phyloP scores from a whole-genome alignment of 495 filamentous ascomycete species.

The Xylaria flabelliformis region DNA sequence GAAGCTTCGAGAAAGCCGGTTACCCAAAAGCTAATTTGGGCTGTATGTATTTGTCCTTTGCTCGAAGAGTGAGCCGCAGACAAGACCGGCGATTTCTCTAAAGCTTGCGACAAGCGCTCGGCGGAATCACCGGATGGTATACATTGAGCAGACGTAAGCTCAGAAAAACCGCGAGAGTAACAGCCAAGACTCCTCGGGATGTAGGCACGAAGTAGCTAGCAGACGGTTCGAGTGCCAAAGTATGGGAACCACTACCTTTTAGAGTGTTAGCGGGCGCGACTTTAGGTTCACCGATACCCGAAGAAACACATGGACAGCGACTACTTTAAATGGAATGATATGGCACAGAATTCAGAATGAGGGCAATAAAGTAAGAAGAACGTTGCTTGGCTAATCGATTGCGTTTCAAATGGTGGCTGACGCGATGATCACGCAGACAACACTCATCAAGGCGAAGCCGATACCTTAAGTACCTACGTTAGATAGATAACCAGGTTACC shows the following conservation, averaged over 20 bases:
- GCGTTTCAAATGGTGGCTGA: slow-evolving; percentile 29
- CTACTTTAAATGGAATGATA: slow-evolving; percentile 6
- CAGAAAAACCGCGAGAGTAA: not conserved
- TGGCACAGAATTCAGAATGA: slow-evolving; percentile 20
- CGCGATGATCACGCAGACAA: slow-evolving; percentile 28
- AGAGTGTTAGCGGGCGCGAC: slow-evolving; percentile 10
- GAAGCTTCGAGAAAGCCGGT: not conserved
- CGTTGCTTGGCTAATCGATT: slow-evolving; percentile 21
- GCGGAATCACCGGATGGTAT: slow-evolving; percentile 41
- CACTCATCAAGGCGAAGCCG: slow-evolving; percentile 2
- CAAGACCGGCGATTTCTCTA: slow-evolving; percentile 15
- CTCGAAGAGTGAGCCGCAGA: not conserved
- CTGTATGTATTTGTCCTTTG: slow-evolving; percentile 13
- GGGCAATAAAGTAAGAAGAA: slow-evolving; percentile 13
- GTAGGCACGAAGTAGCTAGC: slow-evolving; percentile 2
- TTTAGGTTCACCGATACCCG: not conserved
- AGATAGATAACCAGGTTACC: slow-evolving; percentile 6
- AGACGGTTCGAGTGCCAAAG: not conserved
- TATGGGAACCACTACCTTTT: not conserved
- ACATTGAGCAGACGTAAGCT: slow-evolving; percentile 33
- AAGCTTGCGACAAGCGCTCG: slow-evolving; percentile 20
- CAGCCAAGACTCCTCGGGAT: not conserved
- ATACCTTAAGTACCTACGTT: slow-evolving; percentile 17
- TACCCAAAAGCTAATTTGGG: slow-evolving; percentile 3
- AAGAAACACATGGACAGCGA: slow-evolving; percentile 7